Percentiles rank a stretch among this genome's conserved stretches.
Conservation (phyloP, 2,329 filamentous ascomycete species). For the Penicillium expansum region DNA sequence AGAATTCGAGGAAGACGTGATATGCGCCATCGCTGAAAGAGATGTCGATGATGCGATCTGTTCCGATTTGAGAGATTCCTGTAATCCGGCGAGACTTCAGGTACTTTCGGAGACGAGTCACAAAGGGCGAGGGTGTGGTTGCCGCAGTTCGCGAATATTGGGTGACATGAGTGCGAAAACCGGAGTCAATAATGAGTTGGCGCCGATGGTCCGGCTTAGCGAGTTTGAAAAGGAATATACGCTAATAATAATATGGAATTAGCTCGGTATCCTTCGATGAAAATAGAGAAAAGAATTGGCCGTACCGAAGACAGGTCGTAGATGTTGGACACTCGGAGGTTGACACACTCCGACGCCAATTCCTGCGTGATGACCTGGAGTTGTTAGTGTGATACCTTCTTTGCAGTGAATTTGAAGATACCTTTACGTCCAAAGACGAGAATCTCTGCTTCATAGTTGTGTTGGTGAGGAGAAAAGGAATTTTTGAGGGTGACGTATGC, state of each 20-base stretch:
- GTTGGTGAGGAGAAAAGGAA: constrained; percentile 19
- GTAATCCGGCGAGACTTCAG: constrained; percentile 85
- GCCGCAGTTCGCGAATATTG: constrained; percentile 85
- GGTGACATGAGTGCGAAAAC: constrained; percentile 93
- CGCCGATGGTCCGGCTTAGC: constrained; percentile 84
- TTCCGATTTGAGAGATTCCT: constrained; percentile 78
- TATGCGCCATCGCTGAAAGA: constrained; percentile 90
- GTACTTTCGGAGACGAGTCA: constrained; percentile 78
- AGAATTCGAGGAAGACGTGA: constrained; percentile 88
- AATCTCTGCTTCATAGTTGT: constrained; percentile 57
- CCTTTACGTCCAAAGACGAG: constrained; percentile 58
- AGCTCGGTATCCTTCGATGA: constrained; percentile 9
- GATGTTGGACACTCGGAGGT: constrained; percentile 83
- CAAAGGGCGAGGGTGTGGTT: constrained; percentile 78
- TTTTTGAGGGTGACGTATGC: constrained; percentile 40
- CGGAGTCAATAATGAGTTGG: constrained; percentile 88
- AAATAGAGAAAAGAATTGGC: not conserved
- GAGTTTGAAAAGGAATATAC: constrained; percentile 94
- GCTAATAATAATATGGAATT: constrained; percentile 41
- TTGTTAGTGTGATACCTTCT: constrained; percentile 10
- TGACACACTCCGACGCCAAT: constrained; percentile 72
- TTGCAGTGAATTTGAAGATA: constrained; percentile 23
- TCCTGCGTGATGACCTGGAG: constrained; percentile 87
- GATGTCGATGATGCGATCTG: constrained; percentile 88
- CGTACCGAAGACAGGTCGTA: constrained; percentile 84